phyloP scores from a whole-genome alignment of 2,329 filamentous ascomycete genomes.

The Fusarium vanettenii region DNA sequence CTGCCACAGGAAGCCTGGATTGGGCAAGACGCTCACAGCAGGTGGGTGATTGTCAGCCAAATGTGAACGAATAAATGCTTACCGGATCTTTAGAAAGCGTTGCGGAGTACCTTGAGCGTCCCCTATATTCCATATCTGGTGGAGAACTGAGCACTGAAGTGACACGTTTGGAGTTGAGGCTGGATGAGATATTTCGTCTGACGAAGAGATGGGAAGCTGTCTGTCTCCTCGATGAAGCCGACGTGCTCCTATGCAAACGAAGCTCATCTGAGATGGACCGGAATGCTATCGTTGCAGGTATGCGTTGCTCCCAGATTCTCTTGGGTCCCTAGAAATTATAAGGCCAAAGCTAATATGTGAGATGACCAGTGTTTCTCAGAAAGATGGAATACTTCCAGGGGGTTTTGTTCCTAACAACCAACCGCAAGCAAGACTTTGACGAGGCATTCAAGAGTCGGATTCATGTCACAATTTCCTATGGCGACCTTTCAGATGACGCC shows the following conservation, averaged over 20 bases:
- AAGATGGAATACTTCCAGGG: not conserved
- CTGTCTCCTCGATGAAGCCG: not conserved
- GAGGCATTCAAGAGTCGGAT: not conserved
- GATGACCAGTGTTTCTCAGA: not conserved
- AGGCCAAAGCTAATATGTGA: not conserved
- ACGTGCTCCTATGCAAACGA: not conserved
- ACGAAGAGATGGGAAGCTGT: not conserved
- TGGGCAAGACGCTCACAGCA: not conserved
- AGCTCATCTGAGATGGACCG: not conserved
- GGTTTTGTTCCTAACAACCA: not conserved
- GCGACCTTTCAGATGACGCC: not conserved
- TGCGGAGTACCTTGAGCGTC: not conserved
- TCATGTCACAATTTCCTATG: not conserved
- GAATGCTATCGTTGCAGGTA: not conserved
- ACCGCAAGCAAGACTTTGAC: not conserved
- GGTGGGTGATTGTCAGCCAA: not conserved
- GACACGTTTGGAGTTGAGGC: not conserved
- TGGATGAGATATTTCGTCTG: not conserved
- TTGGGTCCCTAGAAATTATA: fast-evolving
- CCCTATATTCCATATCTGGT: not conserved
- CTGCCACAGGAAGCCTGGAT: not conserved
- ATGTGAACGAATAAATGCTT: fast-evolving
- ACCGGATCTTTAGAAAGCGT: not conserved
- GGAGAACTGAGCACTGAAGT: not conserved
- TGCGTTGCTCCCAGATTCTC: fast-evolving